phyloP scores from a whole-genome alignment of 2,329 filamentous ascomycete genomes.

The Alternaria panax region DNA sequence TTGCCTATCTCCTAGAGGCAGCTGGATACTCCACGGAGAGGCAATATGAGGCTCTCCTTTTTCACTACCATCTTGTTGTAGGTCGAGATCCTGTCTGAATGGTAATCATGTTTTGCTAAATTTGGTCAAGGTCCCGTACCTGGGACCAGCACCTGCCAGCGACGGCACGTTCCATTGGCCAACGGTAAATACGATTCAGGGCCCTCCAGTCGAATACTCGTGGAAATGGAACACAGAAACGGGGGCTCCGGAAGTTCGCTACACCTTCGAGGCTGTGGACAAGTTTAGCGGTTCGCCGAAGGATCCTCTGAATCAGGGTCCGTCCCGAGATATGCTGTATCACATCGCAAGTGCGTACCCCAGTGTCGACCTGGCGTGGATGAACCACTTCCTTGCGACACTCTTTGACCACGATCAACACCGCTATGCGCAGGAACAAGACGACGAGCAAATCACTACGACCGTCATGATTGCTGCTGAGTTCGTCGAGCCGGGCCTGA shows the following conservation, averaged over 20 bases:
- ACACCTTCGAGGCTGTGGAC: not conserved
- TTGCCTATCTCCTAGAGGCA: not conserved
- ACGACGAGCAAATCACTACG: not conserved
- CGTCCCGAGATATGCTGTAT: not conserved
- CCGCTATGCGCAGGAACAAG: not conserved
- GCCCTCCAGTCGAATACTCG: not conserved
- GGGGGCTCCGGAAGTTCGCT: not conserved
- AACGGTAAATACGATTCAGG: not conserved
- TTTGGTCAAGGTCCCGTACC: not conserved
- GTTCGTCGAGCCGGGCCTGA: not conserved
- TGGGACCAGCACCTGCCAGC: not conserved
- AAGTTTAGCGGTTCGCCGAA: not conserved
- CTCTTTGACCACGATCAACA: slow-evolving; percentile 1
- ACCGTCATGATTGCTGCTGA: not conserved
- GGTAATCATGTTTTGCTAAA: not conserved
- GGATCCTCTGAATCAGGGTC: not conserved
- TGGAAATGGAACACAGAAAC: not conserved
- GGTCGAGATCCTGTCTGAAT: not conserved
- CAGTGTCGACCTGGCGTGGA: not conserved
- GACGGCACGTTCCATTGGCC: not conserved
- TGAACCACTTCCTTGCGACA: not conserved
- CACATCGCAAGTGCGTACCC: not conserved
- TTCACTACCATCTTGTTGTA: not conserved
- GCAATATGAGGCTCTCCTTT: not conserved
- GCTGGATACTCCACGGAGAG: not conserved